Evolutionary conservation across 164 flowering plant species (phyloP).

Genomic region (Malania oleifera): DNA sequence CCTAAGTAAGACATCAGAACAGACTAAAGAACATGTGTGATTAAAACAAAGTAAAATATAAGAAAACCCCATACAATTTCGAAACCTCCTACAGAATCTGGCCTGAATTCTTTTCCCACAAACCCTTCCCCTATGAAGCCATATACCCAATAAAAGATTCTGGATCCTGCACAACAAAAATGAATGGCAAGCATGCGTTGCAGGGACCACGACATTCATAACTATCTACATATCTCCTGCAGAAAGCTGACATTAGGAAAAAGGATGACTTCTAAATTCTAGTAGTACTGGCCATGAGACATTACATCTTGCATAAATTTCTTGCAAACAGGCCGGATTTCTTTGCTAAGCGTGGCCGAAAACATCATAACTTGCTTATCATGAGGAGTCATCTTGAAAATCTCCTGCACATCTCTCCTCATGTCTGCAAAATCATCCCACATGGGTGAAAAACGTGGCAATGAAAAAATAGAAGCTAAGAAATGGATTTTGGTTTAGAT

Average conservation of each 20-base stretch:
- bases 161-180: constrained; percentile 2
- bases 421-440: constrained; percentile 52
- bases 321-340: constrained; percentile 99
- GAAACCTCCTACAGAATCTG: background rate
- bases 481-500: too few relatives aligned
- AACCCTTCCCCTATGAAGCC: background rate
- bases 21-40: background rate
- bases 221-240: constrained; percentile 15
- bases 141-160: constrained; percentile 7
- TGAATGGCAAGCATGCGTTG: constrained; percentile 5
- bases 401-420: constrained; percentile 98
- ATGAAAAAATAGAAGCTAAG: too few relatives aligned
- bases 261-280: constrained; percentile 41
- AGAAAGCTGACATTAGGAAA: constrained; percentile 33
- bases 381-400: constrained; percentile 98
- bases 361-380: constrained; percentile 99
- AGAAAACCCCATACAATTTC: background rate
- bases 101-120: background rate
- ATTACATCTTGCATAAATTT: constrained; percentile 99
- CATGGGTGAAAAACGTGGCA: too few relatives aligned
- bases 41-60: background rate
- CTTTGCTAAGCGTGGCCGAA: constrained; percentile 98
- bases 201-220: constrained; percentile 14
- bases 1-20: background rate
- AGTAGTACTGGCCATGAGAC: constrained; percentile 57